These are phyloP conservation scores for Martiniozyma asiatica DNA, from an alignment of 1,139 yeast species.

Conservation along the genomic window DNA sequence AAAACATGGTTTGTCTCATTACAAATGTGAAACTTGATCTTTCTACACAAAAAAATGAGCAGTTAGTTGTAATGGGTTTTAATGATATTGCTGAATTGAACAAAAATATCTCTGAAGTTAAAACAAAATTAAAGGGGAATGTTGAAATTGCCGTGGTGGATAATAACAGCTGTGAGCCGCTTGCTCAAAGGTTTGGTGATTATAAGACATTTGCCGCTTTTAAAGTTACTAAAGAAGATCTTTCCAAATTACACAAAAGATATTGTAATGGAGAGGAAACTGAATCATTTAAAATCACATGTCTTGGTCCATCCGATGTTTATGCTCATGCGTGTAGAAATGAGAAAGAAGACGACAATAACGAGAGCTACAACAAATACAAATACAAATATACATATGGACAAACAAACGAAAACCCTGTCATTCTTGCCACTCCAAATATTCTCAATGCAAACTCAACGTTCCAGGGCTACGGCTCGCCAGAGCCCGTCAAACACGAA, in stretches of 20 bases:
- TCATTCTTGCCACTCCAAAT: too few species aligned
- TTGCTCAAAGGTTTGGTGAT: conserved; percentile 9
- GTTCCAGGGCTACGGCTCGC: too few species aligned
- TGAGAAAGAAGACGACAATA: too few species aligned
- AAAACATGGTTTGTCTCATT: conserved; percentile 12
- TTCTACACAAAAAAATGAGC: not conserved
- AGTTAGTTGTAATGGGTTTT: conserved; percentile 13
- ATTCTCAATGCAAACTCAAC: too few species aligned
- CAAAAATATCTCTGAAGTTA: conserved; percentile 6
- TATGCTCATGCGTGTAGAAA: too few species aligned
- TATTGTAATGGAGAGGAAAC: conserved; percentile 4
- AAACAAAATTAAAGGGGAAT: conserved; percentile 3
- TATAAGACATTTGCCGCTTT: conserved; percentile 12
- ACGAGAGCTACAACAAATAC: too few species aligned
- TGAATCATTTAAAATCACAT: conserved; percentile 2
- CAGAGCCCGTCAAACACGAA: too few species aligned
- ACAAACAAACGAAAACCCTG: too few species aligned
- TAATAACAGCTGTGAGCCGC: conserved; percentile 7
- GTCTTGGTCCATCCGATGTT: too few species aligned
- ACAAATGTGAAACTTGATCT: conserved; percentile 11
- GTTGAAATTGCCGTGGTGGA: conserved; percentile 12
- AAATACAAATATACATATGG: too few species aligned
- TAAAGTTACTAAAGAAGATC: conserved; percentile 5
- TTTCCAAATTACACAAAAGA: conserved; percentile 4
- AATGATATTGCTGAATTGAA: conserved; percentile 11